Base-by-base conservation (phyloP, 208 protist genomes). In the Acanthamoeba healyi region DNA sequence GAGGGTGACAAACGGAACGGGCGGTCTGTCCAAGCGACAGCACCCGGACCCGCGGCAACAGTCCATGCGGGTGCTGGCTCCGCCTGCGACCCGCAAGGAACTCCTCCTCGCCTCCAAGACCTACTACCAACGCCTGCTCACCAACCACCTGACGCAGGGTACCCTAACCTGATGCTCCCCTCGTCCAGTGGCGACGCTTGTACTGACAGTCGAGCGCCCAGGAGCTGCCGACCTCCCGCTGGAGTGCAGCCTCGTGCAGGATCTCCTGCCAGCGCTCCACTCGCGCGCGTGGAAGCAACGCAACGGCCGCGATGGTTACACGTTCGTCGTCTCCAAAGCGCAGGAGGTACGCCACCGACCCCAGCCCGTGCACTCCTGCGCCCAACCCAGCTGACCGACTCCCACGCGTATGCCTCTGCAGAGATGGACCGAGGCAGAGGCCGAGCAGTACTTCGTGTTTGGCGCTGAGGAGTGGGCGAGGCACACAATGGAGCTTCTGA, bases 11-110 rank as follows among this genome's bases (percentile, higher is more conserved):
- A 74, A 49, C 42, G 58, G 86, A 3, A 65, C 40, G 3, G 86
- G 86, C 26, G 86, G 86, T 1, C 58, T 92, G 4, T 92, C 86
- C 5, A 65, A 92, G 86, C 19, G 58, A 14, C 86, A 92, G 44
- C 40, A 92, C 9, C 86, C 86, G 6, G 86, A 92, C 58, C 86
- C 86, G 26, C 38, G 58, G 12, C 38, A 54, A 36, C 86, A 92
- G 86, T 46, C 58, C 1, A 92, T 92, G 86, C 54, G 86, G 15
- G 86, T 92, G 46, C 36, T 92, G 29, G 86, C 86, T 1, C 86
- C 86, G 34, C 29, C 58, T 7, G 58, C 58, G 29, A 72, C 86
- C 1, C 19, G 86, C 24, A 92, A 74, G 63, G 86, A 92, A 29
- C 34, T 92, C 17, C 38, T 74, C n/a, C 15, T 9, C 7, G 29